These are phyloP conservation scores for Gonapodya sp. DNA, from an alignment of 192 early-diverging fungal genomes.

Conservation along the genomic window DNA sequence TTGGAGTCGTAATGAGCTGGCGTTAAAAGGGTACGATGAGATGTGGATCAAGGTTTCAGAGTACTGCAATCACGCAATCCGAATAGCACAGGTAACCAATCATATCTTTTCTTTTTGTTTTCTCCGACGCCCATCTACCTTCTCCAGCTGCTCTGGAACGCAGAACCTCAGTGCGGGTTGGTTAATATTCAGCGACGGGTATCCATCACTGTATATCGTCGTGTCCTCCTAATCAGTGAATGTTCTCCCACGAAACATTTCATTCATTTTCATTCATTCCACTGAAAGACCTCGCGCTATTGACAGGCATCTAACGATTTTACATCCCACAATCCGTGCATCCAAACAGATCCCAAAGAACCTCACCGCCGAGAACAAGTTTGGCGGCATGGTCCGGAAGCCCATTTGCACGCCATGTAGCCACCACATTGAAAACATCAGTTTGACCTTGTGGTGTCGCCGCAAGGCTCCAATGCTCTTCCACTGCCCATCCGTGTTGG, in stretches of 20 bases:
- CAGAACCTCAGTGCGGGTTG: background rate
- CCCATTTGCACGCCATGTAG: conserved; percentile 33
- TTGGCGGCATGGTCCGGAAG: background rate
- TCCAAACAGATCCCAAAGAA: too few species aligned
- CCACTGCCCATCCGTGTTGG: conserved; percentile 66
- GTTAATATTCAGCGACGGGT: background rate
- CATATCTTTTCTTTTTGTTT: background rate
- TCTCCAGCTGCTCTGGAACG: background rate
- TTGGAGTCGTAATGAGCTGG: conserved; percentile 94
- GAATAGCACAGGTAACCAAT: background rate
- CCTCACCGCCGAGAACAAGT: too few species aligned
- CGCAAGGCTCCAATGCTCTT: conserved; percentile 66
- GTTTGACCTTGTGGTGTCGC: conserved; percentile 63
- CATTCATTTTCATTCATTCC: too few species aligned
- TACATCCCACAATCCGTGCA: too few species aligned
- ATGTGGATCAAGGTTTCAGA: too few species aligned
- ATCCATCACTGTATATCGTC: background rate
- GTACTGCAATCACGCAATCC: background rate
- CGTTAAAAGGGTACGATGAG: background rate
- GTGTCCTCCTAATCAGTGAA: background rate
- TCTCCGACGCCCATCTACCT: background rate
- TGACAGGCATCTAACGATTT: too few species aligned
- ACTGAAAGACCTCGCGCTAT: too few species aligned
- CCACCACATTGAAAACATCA: conserved; percentile 77
- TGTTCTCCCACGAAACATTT: too few species aligned